Conservation (phyloP, 768 basidiomycete genomes). For the Chiua virens region DNA sequence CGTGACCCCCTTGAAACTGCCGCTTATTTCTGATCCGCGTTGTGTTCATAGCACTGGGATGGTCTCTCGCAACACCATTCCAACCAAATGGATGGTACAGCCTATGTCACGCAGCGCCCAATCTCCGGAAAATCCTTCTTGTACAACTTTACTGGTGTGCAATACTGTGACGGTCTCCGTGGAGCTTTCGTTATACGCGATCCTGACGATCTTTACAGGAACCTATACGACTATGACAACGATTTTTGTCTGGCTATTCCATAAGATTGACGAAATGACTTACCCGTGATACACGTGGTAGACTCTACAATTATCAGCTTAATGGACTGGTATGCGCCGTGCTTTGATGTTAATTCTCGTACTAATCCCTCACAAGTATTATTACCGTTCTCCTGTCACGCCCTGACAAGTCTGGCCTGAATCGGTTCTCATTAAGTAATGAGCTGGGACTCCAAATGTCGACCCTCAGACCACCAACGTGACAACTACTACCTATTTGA, state of each 20-base stretch:
- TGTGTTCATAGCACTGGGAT: constrained; percentile 28
- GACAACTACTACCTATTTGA: constrained; percentile 8
- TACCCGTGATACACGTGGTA: neutral
- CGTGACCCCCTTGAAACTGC: neutral
- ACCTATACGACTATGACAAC: constrained; percentile 20
- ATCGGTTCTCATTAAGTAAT: constrained; percentile 41
- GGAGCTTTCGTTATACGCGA: constrained; percentile 47
- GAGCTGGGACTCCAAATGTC: constrained; percentile 6
- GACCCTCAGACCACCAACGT: constrained; percentile 10
- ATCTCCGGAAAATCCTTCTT: constrained; percentile 35
- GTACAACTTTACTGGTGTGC: constrained; percentile 34
- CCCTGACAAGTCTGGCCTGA: constrained; percentile 22
- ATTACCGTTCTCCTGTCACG: constrained; percentile 6
- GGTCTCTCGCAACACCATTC: constrained; percentile 24
- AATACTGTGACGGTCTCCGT: constrained; percentile 43
- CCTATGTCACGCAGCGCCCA: constrained; percentile 43
- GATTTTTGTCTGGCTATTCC: constrained; percentile 10
- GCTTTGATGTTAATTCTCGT: neutral
- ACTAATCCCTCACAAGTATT: constrained; percentile 15
- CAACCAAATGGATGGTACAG: constrained; percentile 29
- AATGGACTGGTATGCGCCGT: constrained; percentile 19
- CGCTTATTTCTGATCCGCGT: neutral
- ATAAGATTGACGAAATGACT: neutral
- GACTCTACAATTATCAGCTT: constrained; percentile 32
- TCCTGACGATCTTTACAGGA: constrained; percentile 21